Base-by-base conservation (phyloP, 2,329 filamentous ascomycete genomes). In the Daldinia eschscholtzii region DNA sequence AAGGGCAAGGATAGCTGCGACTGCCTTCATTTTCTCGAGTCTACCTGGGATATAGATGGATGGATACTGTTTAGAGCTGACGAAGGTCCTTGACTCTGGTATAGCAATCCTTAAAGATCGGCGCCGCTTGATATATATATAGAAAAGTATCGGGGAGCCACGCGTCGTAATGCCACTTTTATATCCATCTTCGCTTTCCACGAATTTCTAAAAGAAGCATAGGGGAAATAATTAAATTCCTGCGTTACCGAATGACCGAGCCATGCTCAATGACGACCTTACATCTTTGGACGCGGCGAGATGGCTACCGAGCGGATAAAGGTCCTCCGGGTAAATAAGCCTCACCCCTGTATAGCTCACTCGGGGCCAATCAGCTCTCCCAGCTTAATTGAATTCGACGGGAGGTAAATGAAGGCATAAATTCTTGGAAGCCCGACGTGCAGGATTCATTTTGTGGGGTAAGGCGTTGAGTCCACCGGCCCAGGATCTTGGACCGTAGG, bases 1-100 rank as follows among this genome's bases (percentile, higher is more conserved):
- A 35, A 79, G 70, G 3, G 73, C 70, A 26, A 78, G 63, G 42
- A 79, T 20, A 59, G 71, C 69, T 56, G 71, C n/a, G 56, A 69
- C 50, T 4, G 72, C 58, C 67, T 76, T 76, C 75, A 77, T 77
- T 23, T 69, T 73, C 52, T 57, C 23, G 10, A 48, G 13, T 42
- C 37, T 48, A 23, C 20, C 20, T 1, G n/a, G 18, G 23, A 37
- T 55, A 18, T 55, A 23, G 33, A 15, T 28, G 33, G 35, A 3
- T 3, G 12, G 23, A 13, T 39, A 39, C 35, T 35, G 35, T 15
- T 39, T 10, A 39, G 10, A 35, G 12, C 35, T 39, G 10, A 6
- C 28, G 5, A 20, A 48, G 4, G 13, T 48, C 13, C 23, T 26
- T 15, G 23, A 15, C 12, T 48, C 33, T 55, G 15, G 20, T 57